Conservation (phyloP, 768 basidiomycete genomes). For the Suillus clintonianus region DNA sequence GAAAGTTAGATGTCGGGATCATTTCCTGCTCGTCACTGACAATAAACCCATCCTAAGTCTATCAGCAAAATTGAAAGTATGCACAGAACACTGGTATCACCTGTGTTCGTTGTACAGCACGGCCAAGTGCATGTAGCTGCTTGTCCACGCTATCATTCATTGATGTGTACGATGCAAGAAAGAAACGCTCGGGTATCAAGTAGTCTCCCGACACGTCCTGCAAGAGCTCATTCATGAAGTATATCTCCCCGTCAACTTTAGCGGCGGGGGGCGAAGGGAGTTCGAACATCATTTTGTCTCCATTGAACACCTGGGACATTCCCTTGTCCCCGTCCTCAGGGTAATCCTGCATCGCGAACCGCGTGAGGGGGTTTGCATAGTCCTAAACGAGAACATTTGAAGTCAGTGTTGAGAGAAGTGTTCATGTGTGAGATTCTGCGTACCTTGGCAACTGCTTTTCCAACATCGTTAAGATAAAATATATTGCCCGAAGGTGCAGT, state of each 20-base stretch:
- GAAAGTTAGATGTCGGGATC: conserved; percentile 8
- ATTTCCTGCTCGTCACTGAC: conserved; percentile 11
- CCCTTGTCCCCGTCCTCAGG: conserved; percentile 21
- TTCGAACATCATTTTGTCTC: conserved; percentile 29
- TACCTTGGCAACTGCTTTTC: conserved; percentile 20
- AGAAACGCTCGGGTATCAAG: conserved; percentile 17
- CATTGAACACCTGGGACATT: conserved; percentile 28
- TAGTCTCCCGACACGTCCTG: neutral
- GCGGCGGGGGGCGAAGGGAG: conserved; percentile 29
- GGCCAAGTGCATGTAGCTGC: conserved; percentile 1
- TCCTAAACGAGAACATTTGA: conserved; percentile 21
- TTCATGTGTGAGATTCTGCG: neutral
- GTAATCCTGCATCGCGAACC: conserved; percentile 26
- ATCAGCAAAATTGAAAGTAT: no score
- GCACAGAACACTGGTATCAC: neutral
- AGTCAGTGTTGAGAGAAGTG: neutral
- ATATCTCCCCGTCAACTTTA: conserved; percentile 14
- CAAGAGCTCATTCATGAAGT: conserved; percentile 26
- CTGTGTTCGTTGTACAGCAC: conserved; percentile 9
- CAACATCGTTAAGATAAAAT: conserved; percentile 23
- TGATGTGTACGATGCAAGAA: conserved; percentile 3
- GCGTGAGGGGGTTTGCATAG: conserved; percentile 25
- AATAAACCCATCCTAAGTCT: conserved; percentile 11
- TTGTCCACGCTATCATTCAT: neutral
- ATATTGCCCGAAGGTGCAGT: conserved; percentile 22